A percentile compares a stretch with the other conserved stretches of the same genome.
phyloP scores from a whole-genome alignment of 768 basidiomycete species.

The Lentinula sp. region DNA sequence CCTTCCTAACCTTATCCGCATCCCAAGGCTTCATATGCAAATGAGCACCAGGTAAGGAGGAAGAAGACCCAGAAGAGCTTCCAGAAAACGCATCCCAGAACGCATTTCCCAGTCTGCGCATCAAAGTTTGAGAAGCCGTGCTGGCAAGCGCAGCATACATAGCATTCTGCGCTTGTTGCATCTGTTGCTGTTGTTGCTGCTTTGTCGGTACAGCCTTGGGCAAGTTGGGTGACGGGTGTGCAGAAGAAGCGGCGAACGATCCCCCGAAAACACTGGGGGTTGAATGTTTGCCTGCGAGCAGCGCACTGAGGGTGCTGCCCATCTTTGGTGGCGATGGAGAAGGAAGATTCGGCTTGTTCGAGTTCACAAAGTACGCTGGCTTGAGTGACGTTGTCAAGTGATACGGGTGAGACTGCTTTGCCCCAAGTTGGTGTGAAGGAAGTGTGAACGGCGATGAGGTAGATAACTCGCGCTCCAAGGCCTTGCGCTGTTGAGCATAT shows the following conservation, averaged over 20 bases:
- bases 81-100: constrained; percentile 92
- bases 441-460: constrained; percentile 3
- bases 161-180: constrained; percentile 25
- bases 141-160: constrained; percentile 54
- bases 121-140: constrained; percentile 74
- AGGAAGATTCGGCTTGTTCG: constrained; percentile 17
- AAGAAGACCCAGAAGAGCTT: constrained; percentile 18
- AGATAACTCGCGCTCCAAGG: constrained; percentile 2
- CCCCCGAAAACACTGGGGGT: constrained; percentile 8
- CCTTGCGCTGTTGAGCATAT: constrained; percentile 6
- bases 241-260: constrained; percentile 9
- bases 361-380: constrained; percentile 28
- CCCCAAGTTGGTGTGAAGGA: neutral
- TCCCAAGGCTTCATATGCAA: constrained; percentile 37
- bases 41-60: constrained; percentile 15
- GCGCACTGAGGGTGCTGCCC: constrained; percentile 19
- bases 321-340: constrained; percentile 12
- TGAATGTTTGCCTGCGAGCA: constrained; percentile 39
- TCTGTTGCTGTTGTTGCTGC: constrained; percentile 14
- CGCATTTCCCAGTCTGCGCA: constrained; percentile 62
- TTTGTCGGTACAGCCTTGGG: constrained; percentile 8
- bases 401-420: neutral
- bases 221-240: no score
- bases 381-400: constrained; percentile 12
- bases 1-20: constrained; percentile 73